phyloP scores from a whole-genome alignment of 164 flowering plant species.

The Pachysandra terminalis region DNA sequence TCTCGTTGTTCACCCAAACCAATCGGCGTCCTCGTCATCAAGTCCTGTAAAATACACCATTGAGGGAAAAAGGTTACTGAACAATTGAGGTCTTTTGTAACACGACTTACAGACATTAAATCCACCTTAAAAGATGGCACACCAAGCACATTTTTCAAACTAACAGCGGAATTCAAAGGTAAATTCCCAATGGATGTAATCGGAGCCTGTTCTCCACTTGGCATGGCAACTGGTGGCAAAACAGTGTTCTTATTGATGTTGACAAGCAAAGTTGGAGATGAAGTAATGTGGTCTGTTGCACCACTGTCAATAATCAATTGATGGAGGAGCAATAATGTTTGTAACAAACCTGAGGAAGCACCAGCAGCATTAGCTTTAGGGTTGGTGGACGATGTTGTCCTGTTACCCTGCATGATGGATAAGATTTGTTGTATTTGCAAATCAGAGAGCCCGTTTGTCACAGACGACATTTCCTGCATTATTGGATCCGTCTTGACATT shows the following conservation, averaged over 20 bases:
- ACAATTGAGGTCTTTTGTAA: conserved; percentile 7
- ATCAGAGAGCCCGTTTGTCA: conserved; percentile 11
- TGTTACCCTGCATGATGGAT: conserved; percentile 8
- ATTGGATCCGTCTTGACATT: conserved; percentile 8
- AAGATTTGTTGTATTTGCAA: conserved; percentile 15
- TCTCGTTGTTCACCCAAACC: conserved; percentile 14
- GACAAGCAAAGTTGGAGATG: conserved; percentile 5
- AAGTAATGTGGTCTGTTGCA: neutral
- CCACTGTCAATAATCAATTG: no score
- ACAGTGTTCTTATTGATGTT: conserved; percentile 1
- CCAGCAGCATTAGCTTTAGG: conserved; percentile 14
- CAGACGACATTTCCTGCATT: conserved; percentile 7
- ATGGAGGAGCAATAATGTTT: no score
- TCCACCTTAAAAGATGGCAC: conserved; percentile 11
- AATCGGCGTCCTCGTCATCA: conserved; percentile 5
- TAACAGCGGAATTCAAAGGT: neutral
- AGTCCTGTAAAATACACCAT: conserved; percentile 11
- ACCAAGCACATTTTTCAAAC: no score
- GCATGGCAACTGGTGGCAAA: conserved; percentile 7
- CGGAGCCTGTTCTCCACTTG: conserved; percentile 1
- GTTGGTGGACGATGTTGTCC: neutral
- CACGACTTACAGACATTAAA: conserved; percentile 8
- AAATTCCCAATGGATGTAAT: conserved; percentile 11
- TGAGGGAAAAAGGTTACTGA: conserved; percentile 1
- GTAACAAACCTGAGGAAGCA: neutral